phyloP scores from a whole-genome alignment of 208 protist species.

The Crithidia sp. region DNA sequence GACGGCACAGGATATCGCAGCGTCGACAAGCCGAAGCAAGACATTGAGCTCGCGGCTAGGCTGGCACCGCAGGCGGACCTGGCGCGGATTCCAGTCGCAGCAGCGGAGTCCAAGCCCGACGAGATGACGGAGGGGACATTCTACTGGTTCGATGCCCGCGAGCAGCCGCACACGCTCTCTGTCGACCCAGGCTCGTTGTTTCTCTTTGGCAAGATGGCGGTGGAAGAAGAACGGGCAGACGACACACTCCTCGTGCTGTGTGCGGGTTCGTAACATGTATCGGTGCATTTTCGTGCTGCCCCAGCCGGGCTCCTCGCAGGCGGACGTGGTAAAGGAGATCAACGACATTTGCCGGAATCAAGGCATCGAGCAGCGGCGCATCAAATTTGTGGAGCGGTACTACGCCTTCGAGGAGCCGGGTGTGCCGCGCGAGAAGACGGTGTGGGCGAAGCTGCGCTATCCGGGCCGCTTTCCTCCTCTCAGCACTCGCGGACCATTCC shows the following conservation, averaged over 20 bases:
- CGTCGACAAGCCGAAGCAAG: constrained; percentile 39
- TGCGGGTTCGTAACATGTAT: constrained; percentile 84
- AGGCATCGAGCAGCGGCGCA: constrained; percentile 72
- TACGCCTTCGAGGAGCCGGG: constrained; percentile 92
- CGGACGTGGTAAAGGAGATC: constrained; percentile 85
- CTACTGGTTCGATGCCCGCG: constrained; percentile 92
- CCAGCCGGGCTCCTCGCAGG: constrained; percentile 52
- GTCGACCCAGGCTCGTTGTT: constrained; percentile 86
- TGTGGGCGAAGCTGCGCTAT: constrained; percentile 93
- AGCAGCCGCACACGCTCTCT: constrained; percentile 71
- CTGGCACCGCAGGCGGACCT: constrained; percentile 19
- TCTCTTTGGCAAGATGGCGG: constrained; percentile 86
- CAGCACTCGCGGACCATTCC: constrained; percentile 39
- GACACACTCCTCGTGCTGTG: constrained; percentile 74
- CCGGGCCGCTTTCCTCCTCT: constrained; percentile 71
- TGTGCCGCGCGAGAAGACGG: constrained; percentile 77
- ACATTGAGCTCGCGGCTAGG: constrained; percentile 27
- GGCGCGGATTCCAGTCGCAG: background rate
- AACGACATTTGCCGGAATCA: constrained; percentile 69
- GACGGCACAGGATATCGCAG: constrained; percentile 35
- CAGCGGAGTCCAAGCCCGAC: constrained; percentile 8
- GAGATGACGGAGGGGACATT: constrained; percentile 41
- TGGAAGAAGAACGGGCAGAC: constrained; percentile 42
- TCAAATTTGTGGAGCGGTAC: constrained; percentile 92
- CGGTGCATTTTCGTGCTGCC: constrained; percentile 83